phyloP scores from a whole-genome alignment of 345 rosid genomes.

The Aurinia saxatilis region DNA sequence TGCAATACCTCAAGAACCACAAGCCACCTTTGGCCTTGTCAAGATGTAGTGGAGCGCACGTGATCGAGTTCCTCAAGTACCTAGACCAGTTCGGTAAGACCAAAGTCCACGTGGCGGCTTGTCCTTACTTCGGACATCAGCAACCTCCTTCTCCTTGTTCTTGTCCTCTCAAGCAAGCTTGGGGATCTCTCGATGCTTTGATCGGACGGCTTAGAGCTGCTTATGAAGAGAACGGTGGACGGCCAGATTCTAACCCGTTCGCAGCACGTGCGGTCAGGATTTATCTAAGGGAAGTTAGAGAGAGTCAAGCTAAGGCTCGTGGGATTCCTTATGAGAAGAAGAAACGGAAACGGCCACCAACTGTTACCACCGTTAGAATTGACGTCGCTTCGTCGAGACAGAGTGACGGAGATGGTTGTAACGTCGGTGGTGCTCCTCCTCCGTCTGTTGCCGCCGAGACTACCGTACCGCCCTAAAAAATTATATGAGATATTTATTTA shows the following conservation, averaged over 20 bases:
- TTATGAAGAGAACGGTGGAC: constrained; percentile 62
- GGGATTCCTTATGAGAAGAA: constrained; percentile 70
- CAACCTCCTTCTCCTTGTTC: constrained; percentile 59
- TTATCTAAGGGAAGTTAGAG: constrained; percentile 58
- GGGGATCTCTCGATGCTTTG: constrained; percentile 76
- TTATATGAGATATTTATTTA: neutral
- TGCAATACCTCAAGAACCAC: constrained; percentile 62
- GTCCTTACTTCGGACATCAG: constrained; percentile 57
- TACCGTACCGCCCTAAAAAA: constrained; percentile 11
- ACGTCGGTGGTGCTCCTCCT: constrained; percentile 11
- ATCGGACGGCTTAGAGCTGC: constrained; percentile 78
- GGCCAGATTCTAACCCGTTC: constrained; percentile 56
- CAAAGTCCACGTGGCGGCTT: constrained; percentile 49
- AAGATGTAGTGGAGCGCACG: constrained; percentile 68
- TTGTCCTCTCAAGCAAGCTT: constrained; percentile 65
- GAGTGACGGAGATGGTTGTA: constrained; percentile 10
- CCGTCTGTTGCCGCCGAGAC: constrained; percentile 15
- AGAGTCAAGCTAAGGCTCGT: constrained; percentile 64
- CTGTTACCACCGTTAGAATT: constrained; percentile 20
- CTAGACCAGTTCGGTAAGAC: constrained; percentile 71
- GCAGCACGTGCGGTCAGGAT: constrained; percentile 67
- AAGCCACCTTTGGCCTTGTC: constrained; percentile 54
- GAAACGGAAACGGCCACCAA: constrained; percentile 50
- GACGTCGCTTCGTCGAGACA: constrained; percentile 22
- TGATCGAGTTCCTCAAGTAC: constrained; percentile 62